Evolutionary conservation across 345 rosid genomes (phyloP).

Genomic region (Fremontodendron californicum): DNA sequence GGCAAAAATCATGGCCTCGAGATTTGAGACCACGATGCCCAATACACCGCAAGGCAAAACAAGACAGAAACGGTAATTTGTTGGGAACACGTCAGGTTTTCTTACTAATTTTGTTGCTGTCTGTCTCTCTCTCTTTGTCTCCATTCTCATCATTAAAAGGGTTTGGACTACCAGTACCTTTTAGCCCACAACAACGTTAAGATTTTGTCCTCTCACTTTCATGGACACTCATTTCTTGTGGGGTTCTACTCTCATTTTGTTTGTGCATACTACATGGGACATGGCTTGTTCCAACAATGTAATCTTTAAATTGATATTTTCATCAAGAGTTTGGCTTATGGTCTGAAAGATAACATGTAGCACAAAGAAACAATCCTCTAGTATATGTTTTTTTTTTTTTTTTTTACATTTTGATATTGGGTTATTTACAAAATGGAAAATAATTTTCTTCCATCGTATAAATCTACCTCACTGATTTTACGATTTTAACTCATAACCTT

Average conservation of each 20-base stretch:
- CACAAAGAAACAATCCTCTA: background rate
- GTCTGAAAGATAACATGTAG: background rate
- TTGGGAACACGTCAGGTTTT: background rate
- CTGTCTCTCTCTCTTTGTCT: background rate
- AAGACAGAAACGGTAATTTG: background rate
- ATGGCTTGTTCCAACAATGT: background rate
- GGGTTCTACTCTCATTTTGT: background rate
- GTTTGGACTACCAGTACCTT: background rate
- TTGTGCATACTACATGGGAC: background rate
- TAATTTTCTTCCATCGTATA: background rate
- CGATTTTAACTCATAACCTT: no score
- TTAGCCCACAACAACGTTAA: background rate
- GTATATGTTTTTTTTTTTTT: background rate
- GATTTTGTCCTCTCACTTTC: background rate
- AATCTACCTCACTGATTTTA: no score
- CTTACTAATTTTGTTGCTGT: background rate
- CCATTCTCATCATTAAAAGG: background rate
- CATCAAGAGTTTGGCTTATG: background rate
- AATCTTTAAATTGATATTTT: slow-evolving; percentile 4
- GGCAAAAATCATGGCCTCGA: background rate
- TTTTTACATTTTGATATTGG: background rate
- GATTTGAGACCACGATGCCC: background rate
- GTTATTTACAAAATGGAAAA: background rate
- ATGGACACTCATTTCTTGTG: background rate
- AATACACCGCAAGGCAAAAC: background rate